A percentile compares a stretch with the other conserved stretches of the same genome.
These are phyloP conservation scores for Globisporangium parvum DNA, from an alignment of 352 stramenopile genomes.

Conservation along the genomic window DNA sequence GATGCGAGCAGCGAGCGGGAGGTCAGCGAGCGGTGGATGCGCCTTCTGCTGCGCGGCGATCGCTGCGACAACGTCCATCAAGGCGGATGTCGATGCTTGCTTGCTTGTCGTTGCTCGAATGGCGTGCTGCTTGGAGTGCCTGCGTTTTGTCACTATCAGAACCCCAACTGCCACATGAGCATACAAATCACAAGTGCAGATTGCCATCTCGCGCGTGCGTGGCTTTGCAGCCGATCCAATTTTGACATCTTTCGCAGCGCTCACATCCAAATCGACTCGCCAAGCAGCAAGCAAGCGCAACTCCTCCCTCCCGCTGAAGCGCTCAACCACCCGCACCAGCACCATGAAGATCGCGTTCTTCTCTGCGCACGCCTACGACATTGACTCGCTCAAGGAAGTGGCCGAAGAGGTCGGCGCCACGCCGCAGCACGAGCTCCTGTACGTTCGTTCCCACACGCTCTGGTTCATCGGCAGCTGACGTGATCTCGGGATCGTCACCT, in stretches of 20 bases:
- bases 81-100: background rate
- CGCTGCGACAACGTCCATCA: conserved; percentile 23
- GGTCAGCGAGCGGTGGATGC: conserved; percentile 39
- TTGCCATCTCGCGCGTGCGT: too few species aligned
- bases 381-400: conserved; percentile 40
- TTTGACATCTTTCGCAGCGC: background rate
- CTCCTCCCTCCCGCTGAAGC: background rate
- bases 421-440: conserved; percentile 42
- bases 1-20: conserved; percentile 40
- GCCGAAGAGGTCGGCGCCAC: conserved; percentile 37
- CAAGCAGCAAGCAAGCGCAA: background rate
- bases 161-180: background rate
- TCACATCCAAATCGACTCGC: background rate
- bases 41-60: conserved; percentile 36
- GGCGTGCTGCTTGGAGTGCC: background rate
- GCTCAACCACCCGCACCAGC: too few species aligned
- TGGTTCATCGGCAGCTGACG: background rate
- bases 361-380: conserved; percentile 70
- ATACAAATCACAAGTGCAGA: background rate
- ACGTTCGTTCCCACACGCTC: conserved; percentile 15
- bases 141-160: too few species aligned
- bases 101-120: background rate
- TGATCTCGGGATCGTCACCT: too few species aligned
- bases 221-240: background rate
- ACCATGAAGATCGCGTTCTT: conserved; percentile 78